Evolutionary conservation across 1,284 basidiomycete genomes (phyloP), one percentile per base, ranked within the genome.

Genomic region (Ganoderma meredithae): DNA sequence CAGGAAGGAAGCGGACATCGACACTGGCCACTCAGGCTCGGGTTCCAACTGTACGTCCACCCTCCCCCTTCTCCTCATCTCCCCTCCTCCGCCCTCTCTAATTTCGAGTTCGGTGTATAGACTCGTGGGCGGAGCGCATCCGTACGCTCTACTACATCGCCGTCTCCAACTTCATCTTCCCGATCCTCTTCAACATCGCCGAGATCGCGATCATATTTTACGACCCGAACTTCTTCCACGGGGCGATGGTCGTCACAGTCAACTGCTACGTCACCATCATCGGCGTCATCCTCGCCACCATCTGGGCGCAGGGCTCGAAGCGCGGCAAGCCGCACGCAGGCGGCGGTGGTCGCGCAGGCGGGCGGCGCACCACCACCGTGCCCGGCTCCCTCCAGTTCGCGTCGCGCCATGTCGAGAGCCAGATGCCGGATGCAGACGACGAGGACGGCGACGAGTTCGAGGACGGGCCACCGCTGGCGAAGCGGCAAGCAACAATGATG

Each of bases 131-230:
- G 39, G 1, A 52, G 44, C 62, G 66, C 43, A 39, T 67, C 22
- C 62, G 53, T 13, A 71, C 73, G 1, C 67, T 80, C 31, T 77
- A 79, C 69, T 79, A 78, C 76, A 77, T 79, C 49, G 70, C 75
- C 1, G 61, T 69, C 3, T 75, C 75, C 19, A 79, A 78, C 69
- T 79, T 79, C 64, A 71, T 79, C 47, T 72, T 80, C 41, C 78
- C 79, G 7, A 75, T 74, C 17, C 62, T 79, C 25, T 68, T 80
- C 49, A 73, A 74, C 64, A 68, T 78, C 62, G 69, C 69, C 2
- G 73, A 76, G 67, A 71, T 79, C 31, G 62, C 71, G 13, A 62
- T 75, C 41, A 65, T 68, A 53, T 64, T 73, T 31, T 55, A 52
- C n/a, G 66, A 65, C 60, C 5, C 25, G 5, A 44, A 69, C 55